These are phyloP conservation scores for Penicillium psychrosexuale DNA, from an alignment of 2,329 filamentous ascomycete genomes.

Conservation along the genomic window DNA sequence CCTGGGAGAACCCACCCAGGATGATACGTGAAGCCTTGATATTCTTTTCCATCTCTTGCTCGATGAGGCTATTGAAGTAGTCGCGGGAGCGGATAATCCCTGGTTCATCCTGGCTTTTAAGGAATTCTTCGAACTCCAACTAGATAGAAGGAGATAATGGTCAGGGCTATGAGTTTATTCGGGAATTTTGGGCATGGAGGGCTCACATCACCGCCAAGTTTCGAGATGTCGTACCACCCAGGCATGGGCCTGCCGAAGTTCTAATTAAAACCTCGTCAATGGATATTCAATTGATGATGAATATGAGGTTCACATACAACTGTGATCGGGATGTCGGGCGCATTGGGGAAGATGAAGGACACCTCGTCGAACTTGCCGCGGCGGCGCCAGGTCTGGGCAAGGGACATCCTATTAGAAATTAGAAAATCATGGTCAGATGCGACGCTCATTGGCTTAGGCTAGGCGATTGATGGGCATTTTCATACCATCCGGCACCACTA, in stretches of 20 bases:
- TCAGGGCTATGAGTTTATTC: neutral
- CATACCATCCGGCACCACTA: constrained; percentile 51
- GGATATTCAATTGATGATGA: neutral
- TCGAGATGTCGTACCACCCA: constrained; percentile 55
- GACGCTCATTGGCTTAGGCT: neutral
- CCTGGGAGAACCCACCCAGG: constrained; percentile 65
- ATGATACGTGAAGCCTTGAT: constrained; percentile 82
- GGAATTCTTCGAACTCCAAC: constrained; percentile 43
- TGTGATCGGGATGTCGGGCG: constrained; percentile 82
- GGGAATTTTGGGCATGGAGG: neutral
- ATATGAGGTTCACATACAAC: constrained; percentile 52
- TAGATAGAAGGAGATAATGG: constrained; percentile 12
- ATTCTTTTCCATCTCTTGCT: constrained; percentile 73
- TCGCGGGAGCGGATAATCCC: constrained; percentile 71
- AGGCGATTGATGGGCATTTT: neutral
- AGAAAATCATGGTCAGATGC: neutral
- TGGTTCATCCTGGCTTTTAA: constrained; percentile 51
- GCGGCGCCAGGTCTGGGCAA: constrained; percentile 83
- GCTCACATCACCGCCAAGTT: constrained; percentile 43
- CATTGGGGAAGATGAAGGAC: constrained; percentile 91
- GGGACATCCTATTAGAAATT: constrained; percentile 54
- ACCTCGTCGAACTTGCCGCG: constrained; percentile 80
- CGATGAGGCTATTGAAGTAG: constrained; percentile 76
- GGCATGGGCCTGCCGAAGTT: constrained; percentile 78
- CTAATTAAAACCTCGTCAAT: constrained; percentile 39